Base-by-base conservation (phyloP, 1,284 basidiomycete species). In the Heterobasidion parviporum region DNA sequence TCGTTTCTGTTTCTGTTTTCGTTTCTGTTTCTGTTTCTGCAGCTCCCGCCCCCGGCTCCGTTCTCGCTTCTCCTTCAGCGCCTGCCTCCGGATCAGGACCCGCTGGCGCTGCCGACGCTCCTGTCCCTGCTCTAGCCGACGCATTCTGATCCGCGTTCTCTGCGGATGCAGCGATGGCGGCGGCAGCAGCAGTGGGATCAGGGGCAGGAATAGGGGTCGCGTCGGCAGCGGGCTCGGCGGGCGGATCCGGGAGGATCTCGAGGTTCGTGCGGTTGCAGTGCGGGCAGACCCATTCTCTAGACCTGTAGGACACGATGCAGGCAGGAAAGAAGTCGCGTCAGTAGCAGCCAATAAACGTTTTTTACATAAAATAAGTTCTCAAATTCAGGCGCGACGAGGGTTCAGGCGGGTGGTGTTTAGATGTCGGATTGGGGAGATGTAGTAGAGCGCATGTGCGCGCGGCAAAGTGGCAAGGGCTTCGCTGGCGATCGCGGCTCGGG, bases 251-350 rank as follows among this genome's bases (percentile, higher is more conserved):
- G 52, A 94, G 78, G 47, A 85, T 76, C 51, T 85, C 80, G 50
- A 82, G 60, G 69, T 93, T 94, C 43, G 77, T 67, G 60, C 81
- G 76, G 52, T 82, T 74, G 68, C 92, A 94, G 53, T 81, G 81
- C 3, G 89, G 84, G 63, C 93, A 95, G 44, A 74, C 71, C 93
- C 92, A 95, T 54, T 85, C 81, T 59, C 83, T 80, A 41, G 92
- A 94, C 61, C 91, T 93, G 60, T 7, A 51, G 46, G 10, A 9
- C 46, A 10, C 46, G 18, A 48, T 3, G 14, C n/a, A 6, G 9
- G 18, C 3, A 6, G 10, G 4, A 48, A 26, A 48, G 18, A 18
- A 18, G 46, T n/a, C 10, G 18, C 18, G 18, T n/a, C n/a, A 41
- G n/a, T 41, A 41, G n/a, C n/a, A 41, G n/a, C 12, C 10, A 41